Evolutionary conservation across 805 yeast genomes (phyloP), one percentile per base, ranked within the genome.

Genomic region (Starmerella davenportii): DNA sequence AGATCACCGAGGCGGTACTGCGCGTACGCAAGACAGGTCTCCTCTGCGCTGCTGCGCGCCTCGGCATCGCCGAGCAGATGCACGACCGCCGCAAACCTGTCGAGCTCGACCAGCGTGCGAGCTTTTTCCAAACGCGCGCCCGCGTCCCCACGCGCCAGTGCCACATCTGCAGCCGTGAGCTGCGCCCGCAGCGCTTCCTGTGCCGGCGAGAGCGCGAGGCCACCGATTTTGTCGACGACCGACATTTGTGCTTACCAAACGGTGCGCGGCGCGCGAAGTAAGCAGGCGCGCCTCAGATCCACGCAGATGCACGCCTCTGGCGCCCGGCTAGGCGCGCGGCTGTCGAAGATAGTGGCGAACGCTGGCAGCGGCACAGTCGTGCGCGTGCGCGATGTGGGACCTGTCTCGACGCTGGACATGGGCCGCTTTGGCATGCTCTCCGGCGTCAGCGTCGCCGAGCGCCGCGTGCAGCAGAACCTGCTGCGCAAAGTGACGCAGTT

Each of bases 401-500:
- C 48, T 19, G 32, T 32, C 31, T 27, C 52, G 3, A 55, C 59
- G 11, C 52, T 57, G 17, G 54, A 53, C 29, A 51, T 55, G 48
- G 58, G 56, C 30, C 24, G 43, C 21, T 59, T 59, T 38, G 54
- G 50, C 7, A 47, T 38, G 9, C 44, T 59, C 34, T 37, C 44
- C 16, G 46, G 47, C 9, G 50, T 59, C 13, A 38, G 49, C 2
- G 34, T 36, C 4, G 49, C 47, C 30, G 54, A 51, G 23, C 47
- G 64, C 18, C 34, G 41, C 2, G 40, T 47, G 8, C 56, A 56
- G 36, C 41, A 55, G 21, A 65, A 60, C 37, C 47, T 66, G 17
- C 61, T 70, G 19, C 57, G 58, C 15, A 74, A 75, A 49, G 70
- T 81, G 34, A 61, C 64, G 1, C 63, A 69, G 13, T 85, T 84